These are phyloP conservation scores for Evansstolkia leycettana DNA, from an alignment of 495 filamentous ascomycete genomes.

Conservation along the genomic window DNA sequence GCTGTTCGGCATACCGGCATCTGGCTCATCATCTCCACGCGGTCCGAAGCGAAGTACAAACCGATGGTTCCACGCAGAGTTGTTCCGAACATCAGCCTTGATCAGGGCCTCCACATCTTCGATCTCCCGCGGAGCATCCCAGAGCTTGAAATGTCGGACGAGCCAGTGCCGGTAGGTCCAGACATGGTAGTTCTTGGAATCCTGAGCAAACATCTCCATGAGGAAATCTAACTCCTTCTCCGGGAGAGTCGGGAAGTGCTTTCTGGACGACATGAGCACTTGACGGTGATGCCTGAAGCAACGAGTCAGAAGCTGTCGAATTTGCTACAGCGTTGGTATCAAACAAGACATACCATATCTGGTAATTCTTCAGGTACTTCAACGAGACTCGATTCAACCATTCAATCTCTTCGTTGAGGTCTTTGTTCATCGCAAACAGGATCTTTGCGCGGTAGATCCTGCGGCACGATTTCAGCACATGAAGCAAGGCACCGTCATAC, in stretches of 20 bases:
- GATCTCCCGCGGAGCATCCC: constrained; percentile 52
- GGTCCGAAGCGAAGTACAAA: constrained; percentile 81
- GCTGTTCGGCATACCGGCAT: constrained; percentile 34
- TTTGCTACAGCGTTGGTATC: background rate
- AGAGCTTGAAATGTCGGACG: constrained; percentile 68
- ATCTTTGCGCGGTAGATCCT: constrained; percentile 80
- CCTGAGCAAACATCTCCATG: constrained; percentile 64
- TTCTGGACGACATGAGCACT: constrained; percentile 48
- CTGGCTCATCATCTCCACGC: constrained; percentile 14
- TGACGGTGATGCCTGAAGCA: constrained; percentile 72
- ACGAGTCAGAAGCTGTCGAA: background rate
- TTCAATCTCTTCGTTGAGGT: constrained; percentile 58
- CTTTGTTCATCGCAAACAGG: constrained; percentile 51
- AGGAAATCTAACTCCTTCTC: constrained; percentile 63
- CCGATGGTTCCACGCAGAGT: constrained; percentile 93
- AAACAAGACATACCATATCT: constrained; percentile 58
- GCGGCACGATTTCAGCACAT: constrained; percentile 1
- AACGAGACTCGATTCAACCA: constrained; percentile 80
- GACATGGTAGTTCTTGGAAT: constrained; percentile 97
- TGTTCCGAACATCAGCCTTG: constrained; percentile 74
- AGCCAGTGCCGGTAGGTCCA: constrained; percentile 96
- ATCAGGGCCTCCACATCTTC: constrained; percentile 57
- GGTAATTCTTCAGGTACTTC: constrained; percentile 88
- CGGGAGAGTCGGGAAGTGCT: constrained; percentile 45
- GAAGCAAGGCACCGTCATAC: background rate